phyloP scores from a whole-genome alignment of 2,329 filamentous ascomycete species.

The Fulvia fulva region DNA sequence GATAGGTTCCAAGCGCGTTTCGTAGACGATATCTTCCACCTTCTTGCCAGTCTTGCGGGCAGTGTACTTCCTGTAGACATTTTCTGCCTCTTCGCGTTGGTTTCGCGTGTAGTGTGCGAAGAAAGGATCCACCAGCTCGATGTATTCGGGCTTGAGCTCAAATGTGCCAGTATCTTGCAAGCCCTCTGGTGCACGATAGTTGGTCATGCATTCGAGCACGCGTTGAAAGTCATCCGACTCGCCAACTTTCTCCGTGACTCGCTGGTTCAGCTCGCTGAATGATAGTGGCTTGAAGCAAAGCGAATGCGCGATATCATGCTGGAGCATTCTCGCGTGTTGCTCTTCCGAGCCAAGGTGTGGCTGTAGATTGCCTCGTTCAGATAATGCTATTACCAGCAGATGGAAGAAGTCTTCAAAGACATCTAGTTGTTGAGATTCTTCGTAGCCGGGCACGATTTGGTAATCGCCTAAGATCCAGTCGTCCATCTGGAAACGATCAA shows the following conservation, averaged over 20 bases:
- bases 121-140: slow-evolving; percentile 90
- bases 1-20: slow-evolving; percentile 77
- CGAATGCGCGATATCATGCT: slow-evolving; percentile 86
- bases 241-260: slow-evolving; percentile 82
- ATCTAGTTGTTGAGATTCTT: slow-evolving; percentile 84
- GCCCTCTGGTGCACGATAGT: slow-evolving; percentile 84
- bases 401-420: slow-evolving; percentile 95
- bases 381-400: slow-evolving; percentile 83
- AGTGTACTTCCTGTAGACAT: slow-evolving; percentile 79
- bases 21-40: slow-evolving; percentile 80
- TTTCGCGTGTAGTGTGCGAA: slow-evolving; percentile 96
- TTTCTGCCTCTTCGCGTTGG: slow-evolving; percentile 91
- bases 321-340: slow-evolving; percentile 64
- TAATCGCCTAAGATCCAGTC: slow-evolving; percentile 85
- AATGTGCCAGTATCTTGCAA: slow-evolving; percentile 91
- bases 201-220: slow-evolving; percentile 81
- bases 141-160: slow-evolving; percentile 78
- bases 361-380: slow-evolving; percentile 78
- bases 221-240: slow-evolving; percentile 85
- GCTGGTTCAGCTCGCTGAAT: slow-evolving; percentile 83
- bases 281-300: slow-evolving; percentile 95
- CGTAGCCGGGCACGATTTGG: slow-evolving; percentile 68
- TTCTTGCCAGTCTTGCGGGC: slow-evolving; percentile 82
- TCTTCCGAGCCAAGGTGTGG: slow-evolving; percentile 64
- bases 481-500: slow-evolving; percentile 86